Base-by-base conservation (phyloP, 2,329 filamentous ascomycete genomes). In the Tolypocladium nubicola region DNA sequence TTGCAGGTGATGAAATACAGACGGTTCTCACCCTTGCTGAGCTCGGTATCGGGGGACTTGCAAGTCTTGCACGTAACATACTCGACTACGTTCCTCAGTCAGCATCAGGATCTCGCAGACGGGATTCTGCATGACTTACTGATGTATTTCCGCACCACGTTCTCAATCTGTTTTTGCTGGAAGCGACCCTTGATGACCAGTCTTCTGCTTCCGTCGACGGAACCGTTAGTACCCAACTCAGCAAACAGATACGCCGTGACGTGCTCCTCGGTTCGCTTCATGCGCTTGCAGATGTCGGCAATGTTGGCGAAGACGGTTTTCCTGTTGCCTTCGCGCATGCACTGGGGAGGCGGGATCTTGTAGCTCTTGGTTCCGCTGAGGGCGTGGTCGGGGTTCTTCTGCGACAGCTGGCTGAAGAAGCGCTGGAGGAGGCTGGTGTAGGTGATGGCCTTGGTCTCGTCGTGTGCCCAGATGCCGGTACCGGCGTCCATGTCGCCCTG, bases 271-370 rank as follows among this genome's bases (percentile, higher is more conserved):
- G 89, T 92, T 74, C 94, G 86, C 86, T 99, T 99, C 92, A 99
- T 97, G 68, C 93, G 86, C 83, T 96, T 96, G 83, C 91, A 96
- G 69, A 99, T 97, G 73, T 99, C 94, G 72, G 90, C 85, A 70
- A 99, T 94, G 80, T 99, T 99, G 80, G 93, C 94, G 70, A 99
- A 99, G 70, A 99, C 96, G 61, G 94, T 99, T 87, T 96, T 96
- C 85, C 96, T 95, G 86, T 99, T 99, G 73, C 94, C 94, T 91
- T 99, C 94, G 78, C 94, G 92, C 71, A 97, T 85, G 78, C 94
- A 97, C 80, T 99, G 94, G 54, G 94, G 94, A 56, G 94, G 94
- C 55, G 94, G 94, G 66, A 99, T 99, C 85, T 97, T 97, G 85
- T 97, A 99, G 75, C 89, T 95, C 82, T 91, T 94, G 69, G 86